Evolutionary conservation across 768 basidiomycete genomes (phyloP), one percentile per base, ranked within the genome.

Genomic region (Candolleomyces efflorescens): DNA sequence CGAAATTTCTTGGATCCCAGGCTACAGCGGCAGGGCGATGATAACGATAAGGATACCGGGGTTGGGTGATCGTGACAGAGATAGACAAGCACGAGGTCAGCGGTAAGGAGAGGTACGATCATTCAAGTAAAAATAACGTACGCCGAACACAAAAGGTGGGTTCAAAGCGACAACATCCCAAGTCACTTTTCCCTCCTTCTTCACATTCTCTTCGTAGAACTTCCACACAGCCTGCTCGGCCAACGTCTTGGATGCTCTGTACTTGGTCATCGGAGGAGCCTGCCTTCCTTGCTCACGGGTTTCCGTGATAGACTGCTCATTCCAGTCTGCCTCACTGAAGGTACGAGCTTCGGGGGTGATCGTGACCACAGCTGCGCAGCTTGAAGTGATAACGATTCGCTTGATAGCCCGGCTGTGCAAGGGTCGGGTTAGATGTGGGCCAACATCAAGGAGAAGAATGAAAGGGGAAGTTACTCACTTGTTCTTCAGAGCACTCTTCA

Each of bases 321-420:
- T 86, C 90, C 89, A 90, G 68, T 89, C 75, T 12, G 62, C 59
- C 64, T 87, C 84, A 39, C 66, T 72, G 62, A 76, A 81, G 1
- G 71, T 69, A 0, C 63, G 63, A 0, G 73, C 67, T 0, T 62
- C 60, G 0, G 68, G 58, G 3, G 64, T 60, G n/a, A 60, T 17
- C 9, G 64, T 64, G 1, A 79, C 59, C 12, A 87, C 63, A 0
- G 84, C 71, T 0, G 81, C 87, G 47, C 68, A 73, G 1, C 88
- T 90, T 10, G 84, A 84, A 0, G 87, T 89, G 58, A 89, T 69
- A 7, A 91, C 82, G 44, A 94, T 73, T 3, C 90, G 82, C 66
- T 87, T 84, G 62, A 92, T 74, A 9, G 67, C 62, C 15, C 76
- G 61, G 52, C 81, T 75, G 47, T 20, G 6, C 43, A 50, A 58